These are phyloP conservation scores for Cystofilobasidium ferigula DNA, from an alignment of 768 basidiomycete genomes.

Conservation along the genomic window DNA sequence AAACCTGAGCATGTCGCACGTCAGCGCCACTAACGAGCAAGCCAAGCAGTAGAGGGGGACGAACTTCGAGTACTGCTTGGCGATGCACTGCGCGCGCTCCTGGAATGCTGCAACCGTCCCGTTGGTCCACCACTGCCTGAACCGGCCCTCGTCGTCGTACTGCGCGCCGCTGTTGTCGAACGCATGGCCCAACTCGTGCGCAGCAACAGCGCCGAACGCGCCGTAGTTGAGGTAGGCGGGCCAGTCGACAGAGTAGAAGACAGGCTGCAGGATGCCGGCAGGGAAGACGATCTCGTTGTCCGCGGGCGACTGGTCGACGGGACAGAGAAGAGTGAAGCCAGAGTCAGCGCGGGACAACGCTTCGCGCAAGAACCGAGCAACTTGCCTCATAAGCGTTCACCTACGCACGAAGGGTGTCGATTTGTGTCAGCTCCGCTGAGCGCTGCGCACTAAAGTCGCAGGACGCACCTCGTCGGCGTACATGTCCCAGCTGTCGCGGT, in stretches of 20 bases:
- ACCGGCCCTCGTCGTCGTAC: slow-evolving; percentile 79
- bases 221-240: slow-evolving; percentile 83
- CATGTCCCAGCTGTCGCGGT: slow-evolving; percentile 77
- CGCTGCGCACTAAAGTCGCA: no score
- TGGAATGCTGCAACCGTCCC: slow-evolving; percentile 70
- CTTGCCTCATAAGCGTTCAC: slow-evolving; percentile 74
- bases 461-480: slow-evolving; percentile 36
- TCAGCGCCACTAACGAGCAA: background rate
- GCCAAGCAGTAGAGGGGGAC: background rate
- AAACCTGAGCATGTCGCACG: slow-evolving; percentile 18
- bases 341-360: no score
- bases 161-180: slow-evolving; percentile 72
- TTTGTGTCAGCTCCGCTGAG: no score
- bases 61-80: slow-evolving; percentile 66
- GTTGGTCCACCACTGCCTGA: slow-evolving; percentile 89
- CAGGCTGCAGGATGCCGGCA: slow-evolving; percentile 84
- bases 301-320: no score
- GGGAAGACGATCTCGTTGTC: slow-evolving; percentile 95
- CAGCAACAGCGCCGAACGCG: slow-evolving; percentile 80
- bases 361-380: no score
- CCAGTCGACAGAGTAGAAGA: slow-evolving; percentile 79
- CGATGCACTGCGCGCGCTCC: slow-evolving; percentile 71
- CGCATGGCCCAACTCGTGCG: slow-evolving; percentile 77
- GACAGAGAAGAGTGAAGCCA: no score
- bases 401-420: no score